Base-by-base conservation (phyloP, 139 green algal genomes). In the Chlorella sp. region DNA sequence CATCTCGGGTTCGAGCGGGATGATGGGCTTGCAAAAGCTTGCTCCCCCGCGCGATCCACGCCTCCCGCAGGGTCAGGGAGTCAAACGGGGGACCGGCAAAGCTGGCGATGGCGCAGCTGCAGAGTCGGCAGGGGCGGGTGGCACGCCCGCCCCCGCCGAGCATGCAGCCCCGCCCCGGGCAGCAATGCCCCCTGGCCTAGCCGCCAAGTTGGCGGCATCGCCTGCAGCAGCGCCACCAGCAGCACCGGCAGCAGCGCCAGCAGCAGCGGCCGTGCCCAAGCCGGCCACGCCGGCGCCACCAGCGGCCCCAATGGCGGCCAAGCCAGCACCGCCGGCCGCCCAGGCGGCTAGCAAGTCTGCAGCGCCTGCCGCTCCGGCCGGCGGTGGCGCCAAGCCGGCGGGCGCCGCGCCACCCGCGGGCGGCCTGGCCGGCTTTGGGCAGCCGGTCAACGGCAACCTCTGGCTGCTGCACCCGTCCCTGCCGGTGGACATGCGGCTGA, bases 11-110 rank as follows among this genome's bases (percentile, higher is more conserved):
- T n/a, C n/a, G n/a, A n/a, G n/a, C n/a, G n/a, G n/a, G n/a, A n/a
- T n/a, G n/a, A n/a, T n/a, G n/a, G n/a, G n/a, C n/a, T 15, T 43
- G 58, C 89, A 91, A 17, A 60, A 29, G 7, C 19, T 60, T 40
- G 58, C 58, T 41, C 25, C 38, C 58, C 58, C 41, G 58, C 58
- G n/a, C n/a, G n/a, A 64, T 8, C 27, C 29, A n/a, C 7, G 58
- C 58, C 6, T 64, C 29, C 8, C 29, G n/a, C 29, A 41, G n/a
- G n/a, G n/a, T 40, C n/a, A 64, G 58, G 58, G 29, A n/a, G 29
- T 41, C 58, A 8, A 64, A 8, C n/a, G n/a, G 19, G 8, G 41
- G 58, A 8, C 53, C 29, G 38, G 58, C n/a, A 8, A 41, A n/a
- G 58, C 29, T 64, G 58, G 58, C 19, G 29, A 31, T 7, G 11